Evolutionary conservation across 805 yeast species (phyloP).

Genomic region (Maudiozyma turicensis): DNA sequence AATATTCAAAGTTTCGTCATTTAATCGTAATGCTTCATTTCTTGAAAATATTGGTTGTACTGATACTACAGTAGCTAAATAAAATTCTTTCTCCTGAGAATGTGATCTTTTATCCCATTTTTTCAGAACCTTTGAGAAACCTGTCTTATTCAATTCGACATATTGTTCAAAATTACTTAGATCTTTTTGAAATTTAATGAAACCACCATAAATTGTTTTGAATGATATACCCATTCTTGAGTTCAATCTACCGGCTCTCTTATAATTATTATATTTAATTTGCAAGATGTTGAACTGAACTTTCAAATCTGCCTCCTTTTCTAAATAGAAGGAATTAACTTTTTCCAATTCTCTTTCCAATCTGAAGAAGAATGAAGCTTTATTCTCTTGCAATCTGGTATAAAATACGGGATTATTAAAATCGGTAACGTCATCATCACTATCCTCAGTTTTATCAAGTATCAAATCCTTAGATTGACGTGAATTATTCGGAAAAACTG

Average conservation of each 20-base stretch:
- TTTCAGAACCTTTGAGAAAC: slow-evolving; percentile 88
- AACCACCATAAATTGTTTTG: slow-evolving; percentile 76
- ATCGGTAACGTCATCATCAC: slow-evolving; percentile 16
- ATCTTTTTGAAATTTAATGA: slow-evolving; percentile 83
- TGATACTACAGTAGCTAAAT: slow-evolving; percentile 82
- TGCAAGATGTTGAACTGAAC: slow-evolving; percentile 67
- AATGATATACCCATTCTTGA: slow-evolving; percentile 45
- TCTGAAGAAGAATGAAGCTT: slow-evolving; percentile 77
- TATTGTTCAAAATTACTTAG: slow-evolving; percentile 83
- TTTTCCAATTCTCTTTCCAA: slow-evolving; percentile 92
- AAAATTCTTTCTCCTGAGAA: slow-evolving; percentile 87
- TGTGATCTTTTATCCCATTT: slow-evolving; percentile 98
- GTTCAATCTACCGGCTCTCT: slow-evolving; percentile 35
- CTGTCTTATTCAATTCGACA: slow-evolving; percentile 89
- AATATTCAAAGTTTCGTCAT: slow-evolving; percentile 44
- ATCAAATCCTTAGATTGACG: not conserved
- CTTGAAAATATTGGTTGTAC: slow-evolving; percentile 96
- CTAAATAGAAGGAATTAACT: slow-evolving; percentile 84
- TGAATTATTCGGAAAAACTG: slow-evolving; percentile 15
- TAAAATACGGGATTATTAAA: slow-evolving; percentile 34
- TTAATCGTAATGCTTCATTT: slow-evolving; percentile 71
- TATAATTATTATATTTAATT: slow-evolving; percentile 53
- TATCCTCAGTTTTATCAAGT: not conserved
- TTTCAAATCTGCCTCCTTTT: slow-evolving; percentile 81
- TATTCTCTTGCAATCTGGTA: slow-evolving; percentile 69